phyloP scores from a whole-genome alignment of 768 basidiomycete genomes.

The Scleroderma bovista region DNA sequence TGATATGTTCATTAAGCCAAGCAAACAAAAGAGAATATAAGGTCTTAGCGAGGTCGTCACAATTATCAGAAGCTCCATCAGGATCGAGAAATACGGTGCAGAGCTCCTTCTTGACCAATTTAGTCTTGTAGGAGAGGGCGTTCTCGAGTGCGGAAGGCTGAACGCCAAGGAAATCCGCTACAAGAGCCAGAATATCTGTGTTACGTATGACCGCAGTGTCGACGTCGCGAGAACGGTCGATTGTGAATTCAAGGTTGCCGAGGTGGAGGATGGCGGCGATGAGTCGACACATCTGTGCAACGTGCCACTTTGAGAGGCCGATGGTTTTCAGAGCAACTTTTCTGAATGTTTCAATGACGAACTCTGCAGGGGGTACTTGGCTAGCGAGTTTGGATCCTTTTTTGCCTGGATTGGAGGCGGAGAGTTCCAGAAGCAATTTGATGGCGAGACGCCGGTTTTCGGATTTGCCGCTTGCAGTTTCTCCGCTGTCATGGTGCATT shows the following conservation, averaged over 20 bases:
- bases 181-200: conserved; percentile 70
- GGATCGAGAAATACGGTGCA: conserved; percentile 95
- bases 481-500: too few relatives aligned
- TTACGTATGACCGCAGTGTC: conserved; percentile 93
- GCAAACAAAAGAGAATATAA: conserved; percentile 92
- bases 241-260: conserved; percentile 89
- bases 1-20: conserved; percentile 96
- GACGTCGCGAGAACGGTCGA: conserved; percentile 78
- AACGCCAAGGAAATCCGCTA: conserved; percentile 90
- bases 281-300: too few relatives aligned
- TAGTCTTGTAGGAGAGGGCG: conserved; percentile 85
- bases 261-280: conserved; percentile 94
- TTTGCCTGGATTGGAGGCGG: too few relatives aligned
- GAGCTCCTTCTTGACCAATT: conserved; percentile 95
- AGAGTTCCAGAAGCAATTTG: too few relatives aligned
- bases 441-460: too few relatives aligned
- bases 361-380: too few relatives aligned
- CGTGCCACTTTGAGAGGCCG: conserved; percentile 86
- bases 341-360: too few relatives aligned
- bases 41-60: conserved; percentile 91
- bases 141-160: conserved; percentile 65
- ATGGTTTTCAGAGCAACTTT: conserved; percentile 91
- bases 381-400: too few relatives aligned
- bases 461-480: too few relatives aligned
- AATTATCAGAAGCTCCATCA: conserved; percentile 87